Conservation (phyloP, 305 asterid genomes). For the Rubia peregrina region DNA sequence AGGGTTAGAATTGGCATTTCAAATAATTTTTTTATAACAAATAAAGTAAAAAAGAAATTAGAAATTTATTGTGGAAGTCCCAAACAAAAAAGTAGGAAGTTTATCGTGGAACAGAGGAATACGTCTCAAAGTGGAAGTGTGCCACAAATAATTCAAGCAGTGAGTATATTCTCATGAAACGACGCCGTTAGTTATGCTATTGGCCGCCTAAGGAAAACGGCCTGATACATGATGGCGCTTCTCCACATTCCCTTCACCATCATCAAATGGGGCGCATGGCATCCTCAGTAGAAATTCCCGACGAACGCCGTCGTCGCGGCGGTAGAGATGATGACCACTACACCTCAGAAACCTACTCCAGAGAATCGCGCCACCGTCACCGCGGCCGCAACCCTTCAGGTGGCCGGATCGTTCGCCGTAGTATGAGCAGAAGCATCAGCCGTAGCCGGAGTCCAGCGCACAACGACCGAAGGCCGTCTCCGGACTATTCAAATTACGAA, state of each 20-base stretch:
- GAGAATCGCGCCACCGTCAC: conserved; percentile 19
- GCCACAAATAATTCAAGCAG: too few species aligned
- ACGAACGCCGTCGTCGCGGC: conserved; percentile 33
- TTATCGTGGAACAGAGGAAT: too few species aligned
- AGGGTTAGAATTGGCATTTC: too few species aligned
- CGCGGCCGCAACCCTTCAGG: conserved; percentile 27
- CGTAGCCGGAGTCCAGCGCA: conserved; percentile 32
- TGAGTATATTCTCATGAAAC: too few species aligned
- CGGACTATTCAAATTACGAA: not conserved
- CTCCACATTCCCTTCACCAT: not conserved
- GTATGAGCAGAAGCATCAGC: conserved; percentile 28
- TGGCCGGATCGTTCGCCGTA: conserved; percentile 25
- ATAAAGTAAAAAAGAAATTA: too few species aligned
- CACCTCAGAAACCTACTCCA: conserved; percentile 32
- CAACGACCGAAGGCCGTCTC: too few species aligned
- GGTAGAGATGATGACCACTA: conserved; percentile 22
- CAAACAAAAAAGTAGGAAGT: too few species aligned
- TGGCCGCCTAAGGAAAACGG: too few species aligned
- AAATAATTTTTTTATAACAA: too few species aligned
- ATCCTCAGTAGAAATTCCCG: conserved; percentile 54
- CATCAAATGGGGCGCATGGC: conserved; percentile 48
- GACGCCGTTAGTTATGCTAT: too few species aligned
- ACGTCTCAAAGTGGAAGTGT: too few species aligned
- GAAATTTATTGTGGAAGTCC: too few species aligned
- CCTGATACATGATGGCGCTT: not conserved